Evolutionary conservation across 2,329 filamentous ascomycete genomes (phyloP), one percentile per base, ranked within the genome.

Genomic region (Venturia pyrina): DNA sequence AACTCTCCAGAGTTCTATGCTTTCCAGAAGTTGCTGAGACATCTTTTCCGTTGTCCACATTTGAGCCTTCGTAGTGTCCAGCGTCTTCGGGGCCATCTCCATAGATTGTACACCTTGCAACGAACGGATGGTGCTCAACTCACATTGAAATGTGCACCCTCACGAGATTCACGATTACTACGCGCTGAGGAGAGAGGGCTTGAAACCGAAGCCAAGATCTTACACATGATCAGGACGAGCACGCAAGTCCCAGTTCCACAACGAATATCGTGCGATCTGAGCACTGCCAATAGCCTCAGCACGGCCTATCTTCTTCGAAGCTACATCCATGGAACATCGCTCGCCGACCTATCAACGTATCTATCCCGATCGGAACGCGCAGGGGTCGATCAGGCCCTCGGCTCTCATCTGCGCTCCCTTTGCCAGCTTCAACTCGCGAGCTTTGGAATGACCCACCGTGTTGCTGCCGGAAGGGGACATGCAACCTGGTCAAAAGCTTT

Each of bases 401-500:
- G 79, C 4, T 66, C 70, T 19, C 73, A 77, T 65, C 72, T 81
- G 8, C 76, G 77, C 34, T 71, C 72, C 15, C 77, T 85, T 48
- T 75, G 77, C 3, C 73, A 78, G 24, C 74, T 83, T 46, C 76
- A 76, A 11, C 79, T 81, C 5, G 72, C 76, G 2, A 75, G 76
- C 3, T 86, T 85, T 69, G 84, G 84, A 3, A 72, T 78, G n/a
- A 73, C 81, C 10, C 77, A 78, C 53, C 75, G 77, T 63, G 81
- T 83, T 5, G 77, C 78, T 56, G 72, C 72, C 17, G 78, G 79
- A n/a, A 72, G 72, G 32, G 81, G 82, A 19, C 77, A 73, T 65
- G 70, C 69, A n/a, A 80, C 80, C 3, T 87, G 84, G 84, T 75
- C 77, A 64, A 78, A 81, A 65, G 80, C 80, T 15, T 87, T 86